Evolutionary conservation across 2,329 filamentous ascomycete genomes (phyloP), one percentile per base, ranked within the genome.

Genomic region (Epichloe typhina): DNA sequence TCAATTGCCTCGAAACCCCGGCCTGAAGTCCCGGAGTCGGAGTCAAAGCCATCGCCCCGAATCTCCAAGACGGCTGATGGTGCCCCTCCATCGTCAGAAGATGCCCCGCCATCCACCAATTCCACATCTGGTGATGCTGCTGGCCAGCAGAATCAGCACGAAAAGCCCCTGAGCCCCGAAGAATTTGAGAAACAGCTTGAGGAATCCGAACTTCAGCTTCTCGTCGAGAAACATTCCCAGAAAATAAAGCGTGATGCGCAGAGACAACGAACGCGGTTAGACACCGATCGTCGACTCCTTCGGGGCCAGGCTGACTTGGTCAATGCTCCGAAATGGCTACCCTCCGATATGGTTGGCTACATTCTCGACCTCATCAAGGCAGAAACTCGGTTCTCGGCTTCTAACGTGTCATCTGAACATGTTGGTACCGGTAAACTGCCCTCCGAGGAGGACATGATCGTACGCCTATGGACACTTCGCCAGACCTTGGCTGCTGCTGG

Each of bases 181-280:
- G 88, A 97, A 64, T 85, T 96, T 48, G 93, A 96, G 63, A 82
- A 73, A 55, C 88, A 95, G 60, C 77, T 97, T 15, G 88, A 96
- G 64, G 84, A 89, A 59, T 85, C 88, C n/a, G 88, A 95, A 60
- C 73, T 98, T 38, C 90, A 97, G 65, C 70, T 87, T 21, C 71
- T 96, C 5, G 84, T 97, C 15, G 91, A 97, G 55, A 93, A 89
- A 62, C 72, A 91, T 66, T 83, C 84, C 0, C 70, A 78, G 40
- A 95, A 91, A 66, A 83, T 84, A 54, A 84, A 84, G 58, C 82
- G 84, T 59, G 90, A 96, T 67, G 82, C 84, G 15, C 73, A 78
- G 55, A 83, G 91, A 19, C 88, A 95, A 63, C 80, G 82, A 54
- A 72, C 77, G 21, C 85, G 87, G 57, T 74, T 95, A 35, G 86